Evolutionary conservation across 2,329 filamentous ascomycete species (phyloP).

Genomic region (Pseudogymnoascus sp.): DNA sequence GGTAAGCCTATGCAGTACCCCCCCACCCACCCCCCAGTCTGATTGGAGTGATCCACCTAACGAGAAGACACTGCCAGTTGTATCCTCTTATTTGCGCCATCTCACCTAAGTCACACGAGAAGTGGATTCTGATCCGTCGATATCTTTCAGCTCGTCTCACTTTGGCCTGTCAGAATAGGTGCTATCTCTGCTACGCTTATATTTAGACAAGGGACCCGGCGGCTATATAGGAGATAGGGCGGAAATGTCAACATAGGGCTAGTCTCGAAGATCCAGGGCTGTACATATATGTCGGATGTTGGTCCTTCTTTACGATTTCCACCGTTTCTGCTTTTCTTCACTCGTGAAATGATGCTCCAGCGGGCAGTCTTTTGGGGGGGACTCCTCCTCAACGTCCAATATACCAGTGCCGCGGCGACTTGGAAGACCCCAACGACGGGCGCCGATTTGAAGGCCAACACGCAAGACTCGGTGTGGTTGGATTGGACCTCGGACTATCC

Average conservation of each 20-base stretch:
- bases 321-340: not conserved
- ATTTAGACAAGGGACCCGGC: not conserved
- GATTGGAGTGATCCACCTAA: not conserved
- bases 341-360: not conserved
- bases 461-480: constrained; percentile 13
- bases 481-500: constrained; percentile 15
- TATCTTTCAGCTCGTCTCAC: not conserved
- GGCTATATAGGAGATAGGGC: not conserved
- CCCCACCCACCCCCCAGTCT: not conserved
- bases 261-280: not conserved
- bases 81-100: not conserved
- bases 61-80: not conserved
- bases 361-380: not conserved
- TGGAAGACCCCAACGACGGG: constrained; percentile 13
- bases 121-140: not conserved
- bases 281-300: not conserved
- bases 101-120: not conserved
- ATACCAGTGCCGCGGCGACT: not conserved
- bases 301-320: not conserved
- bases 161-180: not conserved
- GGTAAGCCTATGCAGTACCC: not conserved
- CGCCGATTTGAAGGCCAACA: constrained; percentile 11
- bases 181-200: not conserved
- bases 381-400: not conserved
- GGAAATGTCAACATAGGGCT: not conserved